phyloP scores from a whole-genome alignment of 208 protist genomes.

The Entamoeba invadens region DNA sequence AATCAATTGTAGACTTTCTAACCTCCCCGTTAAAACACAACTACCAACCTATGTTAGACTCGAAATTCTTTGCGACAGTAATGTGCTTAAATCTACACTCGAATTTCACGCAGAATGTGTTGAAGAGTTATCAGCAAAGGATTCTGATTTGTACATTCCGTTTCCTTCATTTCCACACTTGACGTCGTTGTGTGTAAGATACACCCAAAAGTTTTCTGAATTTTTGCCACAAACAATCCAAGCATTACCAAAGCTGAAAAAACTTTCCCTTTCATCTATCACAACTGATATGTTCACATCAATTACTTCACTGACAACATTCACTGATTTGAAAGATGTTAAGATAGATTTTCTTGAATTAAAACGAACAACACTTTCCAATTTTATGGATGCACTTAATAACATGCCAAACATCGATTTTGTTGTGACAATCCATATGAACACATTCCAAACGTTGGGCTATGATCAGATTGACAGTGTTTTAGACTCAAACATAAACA shows the following conservation, averaged over 20 bases:
- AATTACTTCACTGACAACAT: background rate
- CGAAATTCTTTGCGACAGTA: background rate
- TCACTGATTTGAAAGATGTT: background rate
- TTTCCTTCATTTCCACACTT: background rate
- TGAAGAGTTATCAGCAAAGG: background rate
- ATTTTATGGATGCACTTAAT: background rate
- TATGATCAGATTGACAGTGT: background rate
- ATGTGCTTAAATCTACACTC: background rate
- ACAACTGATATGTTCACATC: background rate
- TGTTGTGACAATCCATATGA: background rate
- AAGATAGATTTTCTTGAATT: background rate
- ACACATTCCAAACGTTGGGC: background rate
- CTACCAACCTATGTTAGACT: background rate
- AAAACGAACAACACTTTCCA: background rate
- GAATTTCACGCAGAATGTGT: background rate
- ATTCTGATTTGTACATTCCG: background rate
- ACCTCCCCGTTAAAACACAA: background rate
- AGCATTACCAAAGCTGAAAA: background rate
- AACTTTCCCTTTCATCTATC: background rate
- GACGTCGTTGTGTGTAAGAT: background rate
- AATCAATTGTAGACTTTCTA: background rate
- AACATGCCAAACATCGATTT: background rate
- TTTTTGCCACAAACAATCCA: background rate
- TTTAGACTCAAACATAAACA: background rate
- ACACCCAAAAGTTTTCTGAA: background rate